Conservation (phyloP, 176 grass and related monocot genomes). For the Cenchrus purpureus region DNA sequence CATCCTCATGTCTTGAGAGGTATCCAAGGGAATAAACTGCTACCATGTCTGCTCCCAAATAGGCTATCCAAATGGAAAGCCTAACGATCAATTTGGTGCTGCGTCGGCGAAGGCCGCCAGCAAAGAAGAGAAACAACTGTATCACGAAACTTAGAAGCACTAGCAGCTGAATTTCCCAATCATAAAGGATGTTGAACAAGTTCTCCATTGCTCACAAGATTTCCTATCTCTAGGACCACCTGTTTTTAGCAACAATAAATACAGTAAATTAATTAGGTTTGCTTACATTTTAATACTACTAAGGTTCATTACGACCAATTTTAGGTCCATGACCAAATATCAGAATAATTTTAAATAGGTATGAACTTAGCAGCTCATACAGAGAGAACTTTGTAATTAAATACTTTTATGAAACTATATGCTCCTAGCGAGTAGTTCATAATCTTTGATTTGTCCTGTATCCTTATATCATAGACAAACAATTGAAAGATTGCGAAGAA, state of each 20-base stretch:
- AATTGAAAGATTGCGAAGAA: no score
- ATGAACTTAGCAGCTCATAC: no score
- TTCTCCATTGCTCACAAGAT: neutral
- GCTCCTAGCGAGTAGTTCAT: no score
- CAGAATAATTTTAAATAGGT: no score
- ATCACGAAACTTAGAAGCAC: slow-evolving; percentile 3
- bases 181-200: neutral
- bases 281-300: no score
- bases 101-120: neutral
- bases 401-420: no score
- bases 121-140: slow-evolving; percentile 29
- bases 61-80: neutral
- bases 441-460: no score
- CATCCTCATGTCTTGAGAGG: neutral
- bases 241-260: neutral
- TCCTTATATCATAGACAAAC: no score
- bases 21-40: slow-evolving; percentile 18
- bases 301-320: no score
- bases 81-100: neutral
- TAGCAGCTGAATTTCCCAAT: slow-evolving; percentile 17
- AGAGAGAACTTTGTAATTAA: no score
- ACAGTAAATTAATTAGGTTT: no score
- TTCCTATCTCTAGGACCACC: neutral
- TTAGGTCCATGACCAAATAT: no score
- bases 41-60: slow-evolving; percentile 11